These are phyloP conservation scores for Lodderomyces pseudojiufengensis DNA, from an alignment of 1,139 yeast species.

Conservation along the genomic window DNA sequence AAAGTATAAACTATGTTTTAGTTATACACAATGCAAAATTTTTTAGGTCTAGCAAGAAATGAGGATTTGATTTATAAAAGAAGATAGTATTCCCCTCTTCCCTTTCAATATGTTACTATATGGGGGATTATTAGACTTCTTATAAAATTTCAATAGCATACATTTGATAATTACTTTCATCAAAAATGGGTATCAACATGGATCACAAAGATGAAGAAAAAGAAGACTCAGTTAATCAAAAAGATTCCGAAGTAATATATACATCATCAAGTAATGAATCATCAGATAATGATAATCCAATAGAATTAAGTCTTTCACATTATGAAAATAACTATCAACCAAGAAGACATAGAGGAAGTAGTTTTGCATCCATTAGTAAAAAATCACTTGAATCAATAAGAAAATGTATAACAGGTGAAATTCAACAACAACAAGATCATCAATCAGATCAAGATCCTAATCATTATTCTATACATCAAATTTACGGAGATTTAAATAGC, in stretches of 20 bases:
- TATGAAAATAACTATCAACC: slow-evolving; percentile 6
- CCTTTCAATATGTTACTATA: too few relatives aligned
- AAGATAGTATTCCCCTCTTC: too few relatives aligned
- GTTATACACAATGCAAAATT: too few relatives aligned
- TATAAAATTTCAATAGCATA: too few relatives aligned
- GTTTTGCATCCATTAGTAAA: slow-evolving; percentile 12
- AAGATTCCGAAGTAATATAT: slow-evolving; percentile 9
- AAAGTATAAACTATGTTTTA: too few relatives aligned
- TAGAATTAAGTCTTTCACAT: slow-evolving; percentile 16
- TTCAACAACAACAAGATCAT: slow-evolving; percentile 2
- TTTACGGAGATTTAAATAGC: slow-evolving; percentile 32
- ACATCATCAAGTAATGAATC: slow-evolving; percentile 11
- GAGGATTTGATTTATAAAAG: too few relatives aligned
- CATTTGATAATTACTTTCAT: too few relatives aligned
- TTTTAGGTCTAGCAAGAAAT: too few relatives aligned
- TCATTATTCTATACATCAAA: slow-evolving; percentile 28
- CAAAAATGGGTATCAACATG: not conserved
- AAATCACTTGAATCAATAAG: slow-evolving; percentile 16
- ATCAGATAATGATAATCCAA: slow-evolving; percentile 12
- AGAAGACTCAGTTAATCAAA: slow-evolving; percentile 1
- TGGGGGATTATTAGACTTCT: too few relatives aligned
- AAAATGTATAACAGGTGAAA: slow-evolving; percentile 12
- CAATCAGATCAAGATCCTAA: slow-evolving; percentile 4
- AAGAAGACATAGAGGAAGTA: not conserved
- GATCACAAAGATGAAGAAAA: not conserved